Evolutionary conservation across 2,329 filamentous ascomycete genomes (phyloP).

Genomic region (Graphilbum fragrans): DNA sequence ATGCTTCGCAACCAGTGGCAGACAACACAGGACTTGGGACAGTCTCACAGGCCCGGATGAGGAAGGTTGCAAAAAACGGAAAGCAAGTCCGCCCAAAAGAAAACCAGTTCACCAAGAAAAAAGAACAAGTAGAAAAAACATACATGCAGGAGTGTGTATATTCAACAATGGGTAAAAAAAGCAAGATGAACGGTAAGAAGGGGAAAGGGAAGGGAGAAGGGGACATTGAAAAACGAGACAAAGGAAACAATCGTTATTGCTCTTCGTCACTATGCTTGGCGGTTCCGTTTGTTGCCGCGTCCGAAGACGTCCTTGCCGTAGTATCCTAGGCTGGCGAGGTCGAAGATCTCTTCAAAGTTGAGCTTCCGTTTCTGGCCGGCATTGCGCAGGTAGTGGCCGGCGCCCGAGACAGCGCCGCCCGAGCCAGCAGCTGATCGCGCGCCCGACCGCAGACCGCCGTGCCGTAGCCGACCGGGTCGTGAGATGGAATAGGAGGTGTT

Average conservation of each 20-base stretch:
- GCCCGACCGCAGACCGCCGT: constrained; percentile 11
- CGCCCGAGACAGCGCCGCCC: constrained; percentile 14
- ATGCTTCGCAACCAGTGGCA: neutral
- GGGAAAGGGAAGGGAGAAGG: too few relatives aligned
- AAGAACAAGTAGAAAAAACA: neutral
- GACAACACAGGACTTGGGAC: too few relatives aligned
- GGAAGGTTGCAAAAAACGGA: neutral
- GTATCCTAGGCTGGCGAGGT: constrained; percentile 49
- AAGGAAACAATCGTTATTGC: neutral
- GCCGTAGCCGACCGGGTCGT: constrained; percentile 13
- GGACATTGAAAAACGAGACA: neutral
- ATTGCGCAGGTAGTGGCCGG: constrained; percentile 41
- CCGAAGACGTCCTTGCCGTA: constrained; percentile 44
- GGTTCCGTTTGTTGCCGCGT: constrained; percentile 33
- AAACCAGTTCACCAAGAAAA: neutral
- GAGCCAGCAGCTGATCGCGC: constrained; percentile 10
- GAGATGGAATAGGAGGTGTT: constrained; percentile 6
- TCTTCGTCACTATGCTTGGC: constrained; percentile 25
- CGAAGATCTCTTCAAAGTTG: constrained; percentile 65
- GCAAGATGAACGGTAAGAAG: too few relatives aligned
- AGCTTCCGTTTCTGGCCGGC: constrained; percentile 63
- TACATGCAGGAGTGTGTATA: neutral
- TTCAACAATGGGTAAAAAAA: neutral
- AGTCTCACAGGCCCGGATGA: too few relatives aligned
- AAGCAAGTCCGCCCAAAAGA: neutral